phyloP scores from a whole-genome alignment of 2,329 filamentous ascomycete species.

The Paracamarosporium sp. region DNA sequence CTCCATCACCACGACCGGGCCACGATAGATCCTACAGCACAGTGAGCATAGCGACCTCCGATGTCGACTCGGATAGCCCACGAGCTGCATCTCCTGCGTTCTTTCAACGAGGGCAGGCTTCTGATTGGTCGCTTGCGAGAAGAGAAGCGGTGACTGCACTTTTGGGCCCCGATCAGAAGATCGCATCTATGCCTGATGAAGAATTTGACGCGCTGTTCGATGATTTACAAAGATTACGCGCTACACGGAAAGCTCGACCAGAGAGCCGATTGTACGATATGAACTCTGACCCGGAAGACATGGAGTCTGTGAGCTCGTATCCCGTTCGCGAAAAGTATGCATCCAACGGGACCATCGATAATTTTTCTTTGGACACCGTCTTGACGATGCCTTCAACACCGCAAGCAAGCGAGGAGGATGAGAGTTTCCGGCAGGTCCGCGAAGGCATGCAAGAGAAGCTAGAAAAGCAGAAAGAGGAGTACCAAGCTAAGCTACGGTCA shows the following conservation, averaged over 20 bases:
- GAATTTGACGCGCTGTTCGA: conserved; percentile 93
- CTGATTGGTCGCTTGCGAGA: conserved; percentile 93
- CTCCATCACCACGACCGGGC: conserved; percentile 65
- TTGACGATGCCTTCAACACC: conserved; percentile 95
- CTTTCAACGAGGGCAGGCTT: conserved; percentile 73
- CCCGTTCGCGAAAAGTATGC: conserved; percentile 92
- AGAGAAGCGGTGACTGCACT: conserved; percentile 92
- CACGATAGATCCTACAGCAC: conserved; percentile 73
- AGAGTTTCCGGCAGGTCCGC: conserved; percentile 74
- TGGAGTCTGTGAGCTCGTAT: conserved; percentile 87
- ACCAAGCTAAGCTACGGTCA: conserved; percentile 75
- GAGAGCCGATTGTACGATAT: conserved; percentile 62
- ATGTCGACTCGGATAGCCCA: conserved; percentile 74
- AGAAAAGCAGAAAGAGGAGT: conserved; percentile 85
- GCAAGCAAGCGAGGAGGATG: conserved; percentile 75
- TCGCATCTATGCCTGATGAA: conserved; percentile 88
- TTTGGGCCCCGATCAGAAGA: conserved; percentile 88
- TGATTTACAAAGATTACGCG: conserved; percentile 87
- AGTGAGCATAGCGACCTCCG: conserved; percentile 80
- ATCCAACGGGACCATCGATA: conserved; percentile 92
- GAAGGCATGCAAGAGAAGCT: conserved; percentile 86
- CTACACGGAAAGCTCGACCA: conserved; percentile 75
- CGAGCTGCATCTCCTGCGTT: conserved; percentile 81
- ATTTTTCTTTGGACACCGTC: conserved; percentile 92
- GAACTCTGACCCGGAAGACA: conserved; percentile 73